A percentile compares a stretch with the other conserved stretches of the same genome.
Conservation (phyloP, 1,284 basidiomycete species). For the Cryptococcus sp. region DNA sequence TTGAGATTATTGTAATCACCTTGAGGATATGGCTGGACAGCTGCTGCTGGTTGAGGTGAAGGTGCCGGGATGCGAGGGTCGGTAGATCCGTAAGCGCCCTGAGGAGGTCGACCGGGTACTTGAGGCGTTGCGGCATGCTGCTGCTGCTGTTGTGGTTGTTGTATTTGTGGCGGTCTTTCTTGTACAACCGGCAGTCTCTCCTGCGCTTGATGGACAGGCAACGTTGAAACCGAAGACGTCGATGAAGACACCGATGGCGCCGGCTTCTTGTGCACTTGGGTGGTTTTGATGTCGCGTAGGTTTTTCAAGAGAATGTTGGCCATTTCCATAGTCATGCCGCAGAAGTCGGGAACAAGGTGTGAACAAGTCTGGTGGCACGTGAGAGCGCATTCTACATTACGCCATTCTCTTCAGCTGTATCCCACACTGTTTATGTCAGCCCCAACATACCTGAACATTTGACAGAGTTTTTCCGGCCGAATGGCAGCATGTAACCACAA, state of each 20-base stretch:
- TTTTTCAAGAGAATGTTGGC: slow-evolving; percentile 91
- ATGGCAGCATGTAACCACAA: slow-evolving; percentile 96
- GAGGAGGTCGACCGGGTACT: slow-evolving; percentile 26
- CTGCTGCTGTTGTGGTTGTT: slow-evolving; percentile 25
- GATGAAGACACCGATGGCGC: slow-evolving; percentile 27
- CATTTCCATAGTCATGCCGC: slow-evolving; percentile 99
- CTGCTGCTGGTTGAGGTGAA: slow-evolving; percentile 55
- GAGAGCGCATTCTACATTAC: slow-evolving; percentile 78
- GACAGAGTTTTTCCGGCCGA: slow-evolving; percentile 94
- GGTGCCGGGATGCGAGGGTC: slow-evolving; percentile 41
- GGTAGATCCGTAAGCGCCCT: slow-evolving; percentile 38
- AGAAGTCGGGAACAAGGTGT: slow-evolving; percentile 98
- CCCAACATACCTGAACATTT: slow-evolving; percentile 68
- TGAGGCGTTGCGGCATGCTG: slow-evolving; percentile 18
- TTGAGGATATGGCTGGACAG: slow-evolving; percentile 57
- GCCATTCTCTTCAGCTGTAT: slow-evolving; percentile 6
- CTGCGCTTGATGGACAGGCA: slow-evolving; percentile 30
- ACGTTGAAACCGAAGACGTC: slow-evolving; percentile 33
- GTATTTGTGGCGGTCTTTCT: slow-evolving; percentile 24
- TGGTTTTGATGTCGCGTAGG: slow-evolving; percentile 72
- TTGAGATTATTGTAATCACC: slow-evolving; percentile 19
- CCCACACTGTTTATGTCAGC: background rate
- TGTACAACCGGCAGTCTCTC: slow-evolving; percentile 19
- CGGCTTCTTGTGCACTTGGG: slow-evolving; percentile 47
- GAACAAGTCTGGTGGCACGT: slow-evolving; percentile 98